These are phyloP conservation scores for Solanum chiquidenum DNA, from an alignment of 257 asterid species.

Conservation along the genomic window DNA sequence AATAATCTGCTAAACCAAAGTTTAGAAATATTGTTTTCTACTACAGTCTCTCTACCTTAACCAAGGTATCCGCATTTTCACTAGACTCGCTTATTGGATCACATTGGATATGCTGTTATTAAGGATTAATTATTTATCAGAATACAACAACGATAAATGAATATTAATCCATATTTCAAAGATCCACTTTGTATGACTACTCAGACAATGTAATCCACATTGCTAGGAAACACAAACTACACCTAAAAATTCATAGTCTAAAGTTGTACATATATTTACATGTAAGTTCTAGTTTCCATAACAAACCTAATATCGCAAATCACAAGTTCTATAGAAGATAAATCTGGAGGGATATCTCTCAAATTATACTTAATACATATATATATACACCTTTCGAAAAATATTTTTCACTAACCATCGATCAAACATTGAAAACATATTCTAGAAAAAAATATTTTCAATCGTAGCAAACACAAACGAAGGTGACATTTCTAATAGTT, in stretches of 20 bases:
- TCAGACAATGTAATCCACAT: no score
- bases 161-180: not conserved
- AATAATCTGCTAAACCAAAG: not conserved
- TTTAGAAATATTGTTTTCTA: not conserved
- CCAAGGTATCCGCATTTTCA: no score
- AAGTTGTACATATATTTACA: no score
- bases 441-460: not conserved
- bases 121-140: no score
- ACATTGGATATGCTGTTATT: no score
- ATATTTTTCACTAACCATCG: not conserved
- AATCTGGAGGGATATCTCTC: not conserved
- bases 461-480: not conserved
- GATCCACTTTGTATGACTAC: not conserved
- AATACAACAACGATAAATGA: no score
- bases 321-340: not conserved
- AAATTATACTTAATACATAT: not conserved
- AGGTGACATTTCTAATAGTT: not conserved
- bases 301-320: not conserved
- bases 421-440: not conserved
- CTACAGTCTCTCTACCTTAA: not conserved
- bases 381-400: not conserved
- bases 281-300: not conserved
- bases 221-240: no score
- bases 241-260: no score
- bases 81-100: no score